Conservation (phyloP, 768 basidiomycete species). For the Phlebiopsis flavidoalba region DNA sequence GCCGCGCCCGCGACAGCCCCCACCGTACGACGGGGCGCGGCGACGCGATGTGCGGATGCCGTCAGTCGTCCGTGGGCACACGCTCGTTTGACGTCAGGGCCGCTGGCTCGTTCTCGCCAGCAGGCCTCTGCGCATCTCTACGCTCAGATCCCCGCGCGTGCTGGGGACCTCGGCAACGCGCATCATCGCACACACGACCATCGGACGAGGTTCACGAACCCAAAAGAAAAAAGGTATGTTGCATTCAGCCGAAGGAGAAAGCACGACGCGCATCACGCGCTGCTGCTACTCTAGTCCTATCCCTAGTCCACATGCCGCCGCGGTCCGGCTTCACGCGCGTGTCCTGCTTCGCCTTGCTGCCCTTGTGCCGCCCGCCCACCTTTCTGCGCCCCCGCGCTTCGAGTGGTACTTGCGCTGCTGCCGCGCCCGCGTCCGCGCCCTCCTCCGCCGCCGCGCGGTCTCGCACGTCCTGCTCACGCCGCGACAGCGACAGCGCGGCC, state of each 20-base stretch:
- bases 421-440: conserved; percentile 48
- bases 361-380: conserved; percentile 61
- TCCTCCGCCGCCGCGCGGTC: conserved; percentile 61
- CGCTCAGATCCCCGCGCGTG: too few relatives aligned
- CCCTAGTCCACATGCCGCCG: conserved; percentile 58
- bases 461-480: conserved; percentile 38
- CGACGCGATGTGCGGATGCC: too few relatives aligned
- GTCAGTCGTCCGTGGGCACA: too few relatives aligned
- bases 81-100: too few relatives aligned
- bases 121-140: too few relatives aligned
- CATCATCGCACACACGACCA: background rate
- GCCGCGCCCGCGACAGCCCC: too few relatives aligned
- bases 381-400: conserved; percentile 53
- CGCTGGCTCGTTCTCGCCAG: too few relatives aligned
- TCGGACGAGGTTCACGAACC: background rate
- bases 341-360: conserved; percentile 85
- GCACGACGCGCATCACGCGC: too few relatives aligned
- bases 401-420: conserved; percentile 77
- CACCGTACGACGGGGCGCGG: too few relatives aligned
- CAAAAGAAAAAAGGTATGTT: background rate
- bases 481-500: conserved; percentile 26
- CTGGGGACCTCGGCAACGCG: too few relatives aligned
- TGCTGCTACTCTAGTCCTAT: conserved; percentile 19
- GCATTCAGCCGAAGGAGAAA: background rate
- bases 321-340: conserved; percentile 55